phyloP scores from a whole-genome alignment of 139 green algal genomes.

The Raphidocelis subcapitata region DNA sequence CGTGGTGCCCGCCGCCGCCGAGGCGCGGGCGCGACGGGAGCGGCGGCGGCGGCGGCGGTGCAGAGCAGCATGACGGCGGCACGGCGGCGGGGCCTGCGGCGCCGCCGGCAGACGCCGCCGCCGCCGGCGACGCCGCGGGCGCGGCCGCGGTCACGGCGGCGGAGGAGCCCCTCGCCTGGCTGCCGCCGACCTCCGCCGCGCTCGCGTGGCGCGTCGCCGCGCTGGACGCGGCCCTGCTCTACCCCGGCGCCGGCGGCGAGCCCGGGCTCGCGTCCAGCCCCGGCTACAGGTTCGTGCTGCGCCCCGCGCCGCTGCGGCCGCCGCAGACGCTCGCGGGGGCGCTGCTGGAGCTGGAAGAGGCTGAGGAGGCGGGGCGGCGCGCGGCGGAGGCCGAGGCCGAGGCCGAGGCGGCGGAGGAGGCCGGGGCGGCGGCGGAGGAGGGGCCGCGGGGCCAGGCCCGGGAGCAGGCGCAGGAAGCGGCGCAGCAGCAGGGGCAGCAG shows the following conservation, averaged over 20 bases:
- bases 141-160: too few species aligned
- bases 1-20: slow-evolving; percentile 46
- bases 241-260: slow-evolving; percentile 12
- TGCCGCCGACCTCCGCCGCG: slow-evolving; percentile 68
- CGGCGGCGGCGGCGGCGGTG: background rate
- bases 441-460: too few species aligned
- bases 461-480: slow-evolving; percentile 7
- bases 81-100: background rate
- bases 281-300: too few species aligned
- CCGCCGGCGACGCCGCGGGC: too few species aligned
- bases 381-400: background rate
- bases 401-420: background rate
- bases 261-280: background rate
- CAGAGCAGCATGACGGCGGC: slow-evolving; percentile 11
- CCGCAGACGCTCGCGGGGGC: slow-evolving; percentile 5
- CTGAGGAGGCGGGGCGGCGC: slow-evolving; percentile 7
- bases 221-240: slow-evolving; percentile 67
- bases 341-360: background rate
- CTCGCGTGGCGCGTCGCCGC: slow-evolving; percentile 65
- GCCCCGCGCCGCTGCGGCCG: background rate
- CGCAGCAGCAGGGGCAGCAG: background rate
- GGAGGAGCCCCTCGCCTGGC: slow-evolving; percentile 65
- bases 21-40: slow-evolving; percentile 1
- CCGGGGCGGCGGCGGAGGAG: background rate
- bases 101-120: background rate